Evolutionary conservation across 257 asterid species (phyloP).

Genomic region (Solanum appendiculatum): DNA sequence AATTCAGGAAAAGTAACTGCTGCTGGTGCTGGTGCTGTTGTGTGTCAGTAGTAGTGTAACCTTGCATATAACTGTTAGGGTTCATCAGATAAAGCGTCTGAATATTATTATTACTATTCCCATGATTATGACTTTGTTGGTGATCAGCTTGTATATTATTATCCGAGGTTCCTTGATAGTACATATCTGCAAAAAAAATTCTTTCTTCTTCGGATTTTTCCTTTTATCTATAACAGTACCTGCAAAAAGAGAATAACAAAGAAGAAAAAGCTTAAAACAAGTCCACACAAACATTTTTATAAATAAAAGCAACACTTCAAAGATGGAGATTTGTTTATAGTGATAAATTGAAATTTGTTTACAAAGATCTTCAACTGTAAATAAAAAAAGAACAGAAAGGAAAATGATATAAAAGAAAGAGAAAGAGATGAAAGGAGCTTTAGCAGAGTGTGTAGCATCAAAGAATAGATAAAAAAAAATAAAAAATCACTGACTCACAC

Average conservation of each 20-base stretch:
- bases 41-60: constrained; percentile 16
- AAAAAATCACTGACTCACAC: constrained; percentile 16
- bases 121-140: not conserved
- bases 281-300: constrained; percentile 6
- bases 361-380: not conserved
- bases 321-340: not conserved
- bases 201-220: not conserved
- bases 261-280: not conserved
- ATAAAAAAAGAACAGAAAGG: not conserved
- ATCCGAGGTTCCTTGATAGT: constrained; percentile 49
- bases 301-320: not conserved
- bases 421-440: constrained; percentile 3
- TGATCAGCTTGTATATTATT: constrained; percentile 15
- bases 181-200: constrained; percentile 18
- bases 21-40: constrained; percentile 6
- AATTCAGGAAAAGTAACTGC: constrained; percentile 29
- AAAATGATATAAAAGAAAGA: not conserved
- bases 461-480: constrained; percentile 10
- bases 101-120: constrained; percentile 22
- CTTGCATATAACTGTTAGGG: constrained; percentile 34
- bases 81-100: constrained; percentile 65
- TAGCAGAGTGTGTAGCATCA: constrained; percentile 14
- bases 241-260: constrained; percentile 2
- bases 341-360: not conserved
- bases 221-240: not conserved